phyloP scores from a whole-genome alignment of 2,329 filamentous ascomycete species.

The Colletotrichum tamarilloi region DNA sequence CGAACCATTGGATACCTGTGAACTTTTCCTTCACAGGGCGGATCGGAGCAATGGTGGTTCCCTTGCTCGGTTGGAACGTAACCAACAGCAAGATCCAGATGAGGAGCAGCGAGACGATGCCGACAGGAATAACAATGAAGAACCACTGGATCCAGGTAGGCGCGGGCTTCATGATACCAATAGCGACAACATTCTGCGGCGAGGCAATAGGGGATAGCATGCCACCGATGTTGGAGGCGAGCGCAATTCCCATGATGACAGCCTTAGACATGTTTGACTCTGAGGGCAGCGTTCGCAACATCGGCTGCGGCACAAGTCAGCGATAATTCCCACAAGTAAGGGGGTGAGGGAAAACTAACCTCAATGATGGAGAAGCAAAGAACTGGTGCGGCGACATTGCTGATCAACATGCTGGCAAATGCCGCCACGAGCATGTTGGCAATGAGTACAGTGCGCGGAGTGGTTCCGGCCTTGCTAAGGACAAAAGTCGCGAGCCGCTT shows the following conservation, averaged over 20 bases:
- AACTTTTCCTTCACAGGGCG: constrained; percentile 90
- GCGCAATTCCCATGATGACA: constrained; percentile 92
- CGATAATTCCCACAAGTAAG: neutral
- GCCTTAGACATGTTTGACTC: constrained; percentile 96
- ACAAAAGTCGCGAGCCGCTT: constrained; percentile 97
- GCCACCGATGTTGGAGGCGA: constrained; percentile 95
- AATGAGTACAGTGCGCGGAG: constrained; percentile 87
- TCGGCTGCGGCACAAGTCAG: constrained; percentile 68
- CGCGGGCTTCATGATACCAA: constrained; percentile 93
- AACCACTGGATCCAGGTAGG: constrained; percentile 98
- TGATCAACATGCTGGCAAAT: constrained; percentile 99
- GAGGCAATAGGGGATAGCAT: constrained; percentile 97
- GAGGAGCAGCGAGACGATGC: constrained; percentile 84
- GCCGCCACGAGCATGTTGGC: constrained; percentile 99
- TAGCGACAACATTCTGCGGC: constrained; percentile 95
- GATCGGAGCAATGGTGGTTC: constrained; percentile 91
- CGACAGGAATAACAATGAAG: constrained; percentile 93
- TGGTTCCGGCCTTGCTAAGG: constrained; percentile 94
- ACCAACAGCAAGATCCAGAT: constrained; percentile 91
- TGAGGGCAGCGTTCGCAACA: constrained; percentile 90
- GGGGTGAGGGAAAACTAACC: constrained; percentile 56
- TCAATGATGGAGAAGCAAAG: constrained; percentile 98
- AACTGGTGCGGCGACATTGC: constrained; percentile 96
- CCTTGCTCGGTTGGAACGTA: constrained; percentile 86
- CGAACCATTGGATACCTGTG: constrained; percentile 91